Conservation (phyloP, 352 stramenopile species). For the Globisporangium lucens region DNA sequence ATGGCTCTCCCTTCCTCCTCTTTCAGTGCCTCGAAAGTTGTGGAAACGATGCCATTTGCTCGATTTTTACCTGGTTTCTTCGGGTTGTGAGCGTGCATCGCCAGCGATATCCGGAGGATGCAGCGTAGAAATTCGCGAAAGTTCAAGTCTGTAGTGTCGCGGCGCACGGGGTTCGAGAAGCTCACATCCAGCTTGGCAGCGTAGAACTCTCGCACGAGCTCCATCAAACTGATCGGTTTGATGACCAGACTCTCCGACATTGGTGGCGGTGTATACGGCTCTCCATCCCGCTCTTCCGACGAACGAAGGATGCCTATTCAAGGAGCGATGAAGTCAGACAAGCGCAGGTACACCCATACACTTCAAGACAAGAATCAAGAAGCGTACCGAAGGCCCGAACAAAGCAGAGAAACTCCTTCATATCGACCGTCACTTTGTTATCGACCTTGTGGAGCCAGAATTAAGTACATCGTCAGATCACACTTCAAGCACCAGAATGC, state of each 20-base stretch:
- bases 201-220: slow-evolving; percentile 70
- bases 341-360: not conserved
- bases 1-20: slow-evolving; percentile 30
- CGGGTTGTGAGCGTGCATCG: slow-evolving; percentile 48
- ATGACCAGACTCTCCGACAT: slow-evolving; percentile 31
- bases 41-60: slow-evolving; percentile 39
- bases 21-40: slow-evolving; percentile 52
- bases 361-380: not conserved
- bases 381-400: slow-evolving; percentile 64
- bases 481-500: not conserved
- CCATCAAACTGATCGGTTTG: slow-evolving; percentile 52
- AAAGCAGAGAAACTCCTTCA: slow-evolving; percentile 69
- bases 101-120: slow-evolving; percentile 59
- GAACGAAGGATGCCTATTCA: slow-evolving; percentile 48
- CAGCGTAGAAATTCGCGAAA: slow-evolving; percentile 77
- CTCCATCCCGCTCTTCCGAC: slow-evolving; percentile 43
- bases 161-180: slow-evolving; percentile 43
- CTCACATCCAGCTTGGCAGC: slow-evolving; percentile 72
- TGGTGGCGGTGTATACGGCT: slow-evolving; percentile 38
- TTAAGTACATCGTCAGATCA: not conserved
- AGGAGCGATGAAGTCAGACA: not conserved
- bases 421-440: slow-evolving; percentile 45
- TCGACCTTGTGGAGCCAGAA: slow-evolving; percentile 30
- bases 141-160: slow-evolving; percentile 52
- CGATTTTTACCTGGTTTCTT: slow-evolving; percentile 12